Base-by-base conservation (phyloP, 1,284 basidiomycete genomes). In the Leccinum griseonigrum region DNA sequence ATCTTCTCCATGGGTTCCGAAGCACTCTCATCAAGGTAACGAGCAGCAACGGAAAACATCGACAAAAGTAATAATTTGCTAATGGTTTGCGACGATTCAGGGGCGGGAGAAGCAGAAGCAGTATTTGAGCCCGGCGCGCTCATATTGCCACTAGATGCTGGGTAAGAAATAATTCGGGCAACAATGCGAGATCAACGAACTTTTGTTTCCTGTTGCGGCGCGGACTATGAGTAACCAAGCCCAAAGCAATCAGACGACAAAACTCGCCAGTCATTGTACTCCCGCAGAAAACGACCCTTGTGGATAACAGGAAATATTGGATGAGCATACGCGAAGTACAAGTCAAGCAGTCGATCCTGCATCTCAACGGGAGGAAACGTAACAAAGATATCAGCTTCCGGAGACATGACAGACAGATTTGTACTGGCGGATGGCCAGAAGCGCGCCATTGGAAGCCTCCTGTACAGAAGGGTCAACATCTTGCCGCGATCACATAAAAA, bases 301-400 rank as follows among this genome's bases (percentile, higher is more conserved):
- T 92, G 86, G 16, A 94, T 76, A 40, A 92, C 80, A 13, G 91
- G 92, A 66, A 90, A 87, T 55, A 87, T 79, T 38, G 92, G 91
- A 67, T 95, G 92, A 28, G 91, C 86, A 69, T 92, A 90, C 7
- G 83, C 84, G 75, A 94, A 94, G 73, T 92, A 95, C 6, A 93
- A 77, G 32, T 84, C 81, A 56, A 95, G 75, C 8, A 95, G 78
- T 56, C 81, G 82, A 58, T 88, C 83, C 74, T 93, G 91, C 55
- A 83, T 71, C 43, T 83, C 78, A 54, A 79, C 63, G 51, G 86
- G 74, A 60, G 89, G 90, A 56, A 92, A 74, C 18, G 75, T 73
- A 29, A 84, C 77, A 34, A 79, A 71, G 32, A 82, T 70, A 36
- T 80, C 78, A 36, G 79, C 77, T 58, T 84, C 84, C 18, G 77